A percentile compares a stretch with the other conserved stretches of the same genome.
phyloP scores from a whole-genome alignment of 306 rosid genomes.

The Glycine soja region DNA sequence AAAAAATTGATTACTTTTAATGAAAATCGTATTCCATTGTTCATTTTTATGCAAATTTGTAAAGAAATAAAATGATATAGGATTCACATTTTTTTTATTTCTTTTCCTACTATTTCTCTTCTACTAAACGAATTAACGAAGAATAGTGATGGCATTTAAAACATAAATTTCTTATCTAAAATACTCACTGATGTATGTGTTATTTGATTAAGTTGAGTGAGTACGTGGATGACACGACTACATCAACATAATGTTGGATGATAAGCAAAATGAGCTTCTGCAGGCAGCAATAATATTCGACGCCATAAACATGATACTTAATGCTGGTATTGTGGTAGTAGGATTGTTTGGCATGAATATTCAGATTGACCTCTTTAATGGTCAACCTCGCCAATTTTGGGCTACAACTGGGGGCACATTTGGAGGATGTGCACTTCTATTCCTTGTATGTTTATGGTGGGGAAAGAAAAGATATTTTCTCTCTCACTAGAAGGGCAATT shows the following conservation, averaged over 20 bases:
- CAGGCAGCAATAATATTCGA: slow-evolving; percentile 62
- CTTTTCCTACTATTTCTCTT: no score
- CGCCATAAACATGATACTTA: slow-evolving; percentile 39
- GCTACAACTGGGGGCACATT: slow-evolving; percentile 1
- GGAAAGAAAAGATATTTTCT: slow-evolving; percentile 47
- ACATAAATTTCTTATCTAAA: no score
- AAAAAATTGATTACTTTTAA: no score
- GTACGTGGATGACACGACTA: slow-evolving; percentile 80
- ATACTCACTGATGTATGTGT: no score
- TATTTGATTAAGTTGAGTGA: slow-evolving; percentile 61
- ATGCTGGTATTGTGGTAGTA: slow-evolving; percentile 46
- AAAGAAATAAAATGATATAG: no score
- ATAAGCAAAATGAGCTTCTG: slow-evolving; percentile 79
- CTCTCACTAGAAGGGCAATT: background rate
- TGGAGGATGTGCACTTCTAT: background rate
- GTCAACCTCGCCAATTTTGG: slow-evolving; percentile 39
- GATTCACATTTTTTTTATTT: no score
- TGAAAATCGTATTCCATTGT: no score
- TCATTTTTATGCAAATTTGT: no score
- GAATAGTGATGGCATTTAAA: no score
- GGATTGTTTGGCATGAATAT: slow-evolving; percentile 58
- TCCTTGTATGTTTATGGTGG: slow-evolving; percentile 36
- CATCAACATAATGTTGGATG: slow-evolving; percentile 91
- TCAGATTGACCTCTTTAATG: slow-evolving; percentile 31
- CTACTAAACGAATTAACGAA: no score